Percentiles rank a stretch among this genome's conserved stretches.
phyloP scores from a whole-genome alignment of 495 filamentous ascomycete species.

The Lentithecium fluviatile region DNA sequence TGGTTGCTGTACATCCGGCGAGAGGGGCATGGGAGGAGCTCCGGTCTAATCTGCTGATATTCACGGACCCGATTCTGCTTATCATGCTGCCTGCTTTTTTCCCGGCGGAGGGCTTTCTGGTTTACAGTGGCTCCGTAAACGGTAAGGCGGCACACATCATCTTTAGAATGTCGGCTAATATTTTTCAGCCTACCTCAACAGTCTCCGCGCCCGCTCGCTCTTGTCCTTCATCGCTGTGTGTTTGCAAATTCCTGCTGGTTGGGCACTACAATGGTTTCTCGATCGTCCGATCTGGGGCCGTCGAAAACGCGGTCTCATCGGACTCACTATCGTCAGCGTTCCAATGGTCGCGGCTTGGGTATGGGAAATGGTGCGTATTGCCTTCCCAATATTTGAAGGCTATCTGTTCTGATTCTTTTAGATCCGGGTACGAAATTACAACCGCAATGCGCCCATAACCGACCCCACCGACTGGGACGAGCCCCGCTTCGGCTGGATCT shows the following conservation, averaged over 20 bases:
- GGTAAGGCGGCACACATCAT: background rate
- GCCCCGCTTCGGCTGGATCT: conserved; percentile 16
- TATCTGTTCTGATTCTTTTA: background rate
- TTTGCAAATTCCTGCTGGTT: conserved; percentile 20
- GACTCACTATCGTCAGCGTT: conserved; percentile 6
- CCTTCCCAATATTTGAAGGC: background rate
- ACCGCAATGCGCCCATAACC: background rate
- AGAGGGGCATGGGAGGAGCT: conserved; percentile 14
- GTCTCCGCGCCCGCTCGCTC: conserved; percentile 16
- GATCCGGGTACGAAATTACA: conserved; percentile 18
- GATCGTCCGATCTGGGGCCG: conserved; percentile 21
- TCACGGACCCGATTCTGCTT: conserved; percentile 16
- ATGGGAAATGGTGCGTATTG: conserved; percentile 21
- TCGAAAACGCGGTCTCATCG: conserved; percentile 12
- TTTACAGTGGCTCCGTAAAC: conserved; percentile 27
- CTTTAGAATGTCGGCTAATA: background rate
- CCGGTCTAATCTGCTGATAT: conserved; percentile 18
- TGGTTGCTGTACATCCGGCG: conserved; percentile 13
- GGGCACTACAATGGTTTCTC: conserved; percentile 22
- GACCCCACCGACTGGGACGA: conserved; percentile 19
- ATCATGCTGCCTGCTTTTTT: conserved; percentile 25
- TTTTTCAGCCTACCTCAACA: conserved; percentile 12
- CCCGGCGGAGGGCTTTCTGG: conserved; percentile 22
- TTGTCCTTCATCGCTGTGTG: conserved; percentile 18
- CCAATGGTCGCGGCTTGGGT: conserved; percentile 15